These are phyloP conservation scores for Venturia asperata DNA, from an alignment of 2,329 filamentous ascomycete species.

Conservation along the genomic window DNA sequence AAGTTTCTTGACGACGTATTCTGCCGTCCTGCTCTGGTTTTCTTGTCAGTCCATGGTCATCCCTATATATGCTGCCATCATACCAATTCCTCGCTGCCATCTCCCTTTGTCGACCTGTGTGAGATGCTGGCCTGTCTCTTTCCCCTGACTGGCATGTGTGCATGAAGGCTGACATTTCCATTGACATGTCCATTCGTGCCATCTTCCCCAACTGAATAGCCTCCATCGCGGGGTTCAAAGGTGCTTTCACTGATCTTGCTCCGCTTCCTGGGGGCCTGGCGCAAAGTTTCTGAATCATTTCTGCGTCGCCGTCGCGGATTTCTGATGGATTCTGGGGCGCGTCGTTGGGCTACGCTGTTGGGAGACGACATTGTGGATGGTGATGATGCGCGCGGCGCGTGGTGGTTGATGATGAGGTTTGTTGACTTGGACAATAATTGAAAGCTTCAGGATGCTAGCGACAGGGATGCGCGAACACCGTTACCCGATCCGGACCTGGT, in stretches of 20 bases:
- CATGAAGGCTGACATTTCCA: constrained; percentile 29
- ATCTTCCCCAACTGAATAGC: background rate
- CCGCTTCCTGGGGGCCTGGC: constrained; percentile 33
- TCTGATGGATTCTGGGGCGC: constrained; percentile 4
- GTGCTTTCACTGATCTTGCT: constrained; percentile 41
- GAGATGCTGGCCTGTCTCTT: constrained; percentile 28
- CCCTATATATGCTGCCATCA: constrained; percentile 25
- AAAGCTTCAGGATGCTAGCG: background rate
- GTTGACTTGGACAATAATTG: constrained; percentile 5
- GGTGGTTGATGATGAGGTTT: constrained; percentile 7
- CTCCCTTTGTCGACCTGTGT: constrained; percentile 57
- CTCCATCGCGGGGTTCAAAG: constrained; percentile 26
- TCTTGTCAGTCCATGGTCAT: constrained; percentile 14
- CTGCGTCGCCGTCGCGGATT: constrained; percentile 42
- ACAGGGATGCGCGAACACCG: background rate
- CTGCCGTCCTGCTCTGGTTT: constrained; percentile 68
- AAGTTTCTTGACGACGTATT: constrained; percentile 78
- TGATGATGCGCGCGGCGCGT: background rate
- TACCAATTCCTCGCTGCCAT: constrained; percentile 61
- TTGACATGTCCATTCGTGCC: constrained; percentile 20
- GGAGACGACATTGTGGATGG: constrained; percentile 5
- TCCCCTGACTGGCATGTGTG: constrained; percentile 35
- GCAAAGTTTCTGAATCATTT: constrained; percentile 31
- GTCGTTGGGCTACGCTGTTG: background rate
- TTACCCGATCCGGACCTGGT: background rate